A percentile compares a stretch with the other conserved stretches of the same genome.
Evolutionary conservation across 1,284 basidiomycete species (phyloP).

Genomic region (Inonotus obliquus): DNA sequence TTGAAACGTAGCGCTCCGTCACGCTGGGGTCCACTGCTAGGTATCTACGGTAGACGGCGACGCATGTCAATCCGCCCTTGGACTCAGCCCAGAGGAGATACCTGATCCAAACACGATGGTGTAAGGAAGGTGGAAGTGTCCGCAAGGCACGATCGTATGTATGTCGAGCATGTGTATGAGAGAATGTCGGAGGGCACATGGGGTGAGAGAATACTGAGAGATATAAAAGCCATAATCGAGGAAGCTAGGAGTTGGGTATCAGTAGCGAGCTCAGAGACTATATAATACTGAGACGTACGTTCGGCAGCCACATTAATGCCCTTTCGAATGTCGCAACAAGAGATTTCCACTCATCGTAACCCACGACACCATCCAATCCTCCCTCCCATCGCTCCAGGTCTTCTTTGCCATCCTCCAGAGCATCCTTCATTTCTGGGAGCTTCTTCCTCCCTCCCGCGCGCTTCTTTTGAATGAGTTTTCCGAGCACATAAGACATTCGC

Average conservation of each 20-base stretch:
- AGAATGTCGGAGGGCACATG: slow-evolving; percentile 79
- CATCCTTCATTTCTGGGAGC: slow-evolving; percentile 83
- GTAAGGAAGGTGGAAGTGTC: slow-evolving; percentile 91
- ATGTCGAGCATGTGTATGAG: slow-evolving; percentile 85
- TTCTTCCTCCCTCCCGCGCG: slow-evolving; percentile 82
- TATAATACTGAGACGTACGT: slow-evolving; percentile 45
- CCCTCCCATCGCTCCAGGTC: slow-evolving; percentile 79
- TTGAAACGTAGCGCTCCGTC: slow-evolving; percentile 79
- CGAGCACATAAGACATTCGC: slow-evolving; percentile 85
- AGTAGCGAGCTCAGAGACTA: neutral
- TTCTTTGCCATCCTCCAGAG: slow-evolving; percentile 78
- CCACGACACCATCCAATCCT: slow-evolving; percentile 82
- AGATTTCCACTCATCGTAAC: slow-evolving; percentile 93
- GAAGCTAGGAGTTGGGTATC: slow-evolving; percentile 52
- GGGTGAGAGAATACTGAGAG: slow-evolving; percentile 89
- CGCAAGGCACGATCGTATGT: slow-evolving; percentile 95
- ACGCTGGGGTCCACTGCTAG: slow-evolving; percentile 80
- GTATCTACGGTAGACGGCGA: slow-evolving; percentile 88
- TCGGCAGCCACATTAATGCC: slow-evolving; percentile 90
- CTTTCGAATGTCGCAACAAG: slow-evolving; percentile 89
- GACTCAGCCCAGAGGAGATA: slow-evolving; percentile 94
- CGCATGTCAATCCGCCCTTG: slow-evolving; percentile 80
- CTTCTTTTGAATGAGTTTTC: slow-evolving; percentile 67
- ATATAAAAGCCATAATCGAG: slow-evolving; percentile 93
- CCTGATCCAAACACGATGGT: slow-evolving; percentile 88